Evolutionary conservation across 192 early-diverging fungal genomes (phyloP).

Genomic region (Rhizophagus clarus): DNA sequence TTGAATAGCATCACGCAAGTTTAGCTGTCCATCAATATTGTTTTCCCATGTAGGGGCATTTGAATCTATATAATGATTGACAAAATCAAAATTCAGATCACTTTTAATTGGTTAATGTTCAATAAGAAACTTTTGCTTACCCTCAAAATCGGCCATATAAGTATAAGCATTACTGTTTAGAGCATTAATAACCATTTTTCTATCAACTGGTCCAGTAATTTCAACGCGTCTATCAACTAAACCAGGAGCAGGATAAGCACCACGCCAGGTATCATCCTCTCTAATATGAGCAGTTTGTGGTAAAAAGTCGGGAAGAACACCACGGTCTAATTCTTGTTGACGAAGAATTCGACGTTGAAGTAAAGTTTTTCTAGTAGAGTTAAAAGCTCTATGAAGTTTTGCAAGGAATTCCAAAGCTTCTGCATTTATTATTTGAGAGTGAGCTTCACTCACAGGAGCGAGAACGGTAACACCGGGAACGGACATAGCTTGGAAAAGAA

Average conservation of each 20-base stretch:
- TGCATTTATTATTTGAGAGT: slow-evolving; percentile 81
- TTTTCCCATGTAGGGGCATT: slow-evolving; percentile 98
- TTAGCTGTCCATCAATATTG: slow-evolving; percentile 86
- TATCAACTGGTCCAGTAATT: slow-evolving; percentile 97
- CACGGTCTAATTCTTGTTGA: slow-evolving; percentile 80
- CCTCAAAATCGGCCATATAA: slow-evolving; percentile 98
- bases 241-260: slow-evolving; percentile 86
- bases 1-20: slow-evolving; percentile 91
- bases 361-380: slow-evolving; percentile 84
- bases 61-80: slow-evolving; percentile 66
- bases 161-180: slow-evolving; percentile 92
- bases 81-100: background rate
- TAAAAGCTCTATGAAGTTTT: slow-evolving; percentile 89
- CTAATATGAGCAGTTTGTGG: slow-evolving; percentile 92
- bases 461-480: slow-evolving; percentile 77
- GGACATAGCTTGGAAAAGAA: slow-evolving; percentile 38
- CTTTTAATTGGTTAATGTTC: too few species aligned
- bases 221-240: slow-evolving; percentile 92
- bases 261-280: slow-evolving; percentile 87
- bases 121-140: slow-evolving; percentile 27
- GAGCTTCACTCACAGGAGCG: slow-evolving; percentile 61
- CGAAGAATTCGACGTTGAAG: slow-evolving; percentile 78
- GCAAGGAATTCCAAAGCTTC: slow-evolving; percentile 86
- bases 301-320: slow-evolving; percentile 85
- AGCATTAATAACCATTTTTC: slow-evolving; percentile 99